Conservation (phyloP, 768 basidiomycete genomes). For the Russula brevipes region DNA sequence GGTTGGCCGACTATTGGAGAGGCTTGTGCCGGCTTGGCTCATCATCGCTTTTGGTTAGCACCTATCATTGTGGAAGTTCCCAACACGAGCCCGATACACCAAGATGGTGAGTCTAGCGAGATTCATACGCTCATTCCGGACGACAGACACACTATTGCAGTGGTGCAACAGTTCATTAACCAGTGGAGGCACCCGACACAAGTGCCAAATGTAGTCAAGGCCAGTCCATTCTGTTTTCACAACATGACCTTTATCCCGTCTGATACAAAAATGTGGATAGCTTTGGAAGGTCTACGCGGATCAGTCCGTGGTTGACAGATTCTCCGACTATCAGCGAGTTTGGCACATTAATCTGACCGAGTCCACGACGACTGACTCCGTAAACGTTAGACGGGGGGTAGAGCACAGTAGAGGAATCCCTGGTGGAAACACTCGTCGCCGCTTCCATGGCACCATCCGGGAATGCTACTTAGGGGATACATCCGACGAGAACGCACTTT, state of each 20-base stretch:
- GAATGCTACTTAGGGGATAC: conserved; percentile 27
- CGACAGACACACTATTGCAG: conserved; percentile 8
- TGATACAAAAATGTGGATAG: conserved; percentile 11
- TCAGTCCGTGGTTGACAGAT: conserved; percentile 18
- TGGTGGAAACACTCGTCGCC: conserved; percentile 27
- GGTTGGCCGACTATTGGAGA: background rate
- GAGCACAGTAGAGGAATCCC: conserved; percentile 13
- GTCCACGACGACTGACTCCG: background rate
- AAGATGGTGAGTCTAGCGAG: conserved; percentile 10
- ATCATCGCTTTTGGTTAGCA: background rate
- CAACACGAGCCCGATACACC: conserved; percentile 2
- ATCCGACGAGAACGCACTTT: conserved; percentile 18
- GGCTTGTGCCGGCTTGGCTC: background rate
- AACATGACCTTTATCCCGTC: background rate
- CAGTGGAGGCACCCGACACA: conserved; percentile 26
- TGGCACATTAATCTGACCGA: background rate
- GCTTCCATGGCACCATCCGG: conserved; percentile 30
- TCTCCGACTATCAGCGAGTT: conserved; percentile 26
- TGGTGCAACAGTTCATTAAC: conserved; percentile 23
- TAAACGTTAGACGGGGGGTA: conserved; percentile 11
- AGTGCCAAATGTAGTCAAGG: conserved; percentile 21
- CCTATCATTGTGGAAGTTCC: conserved; percentile 19
- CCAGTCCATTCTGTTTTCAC: background rate
- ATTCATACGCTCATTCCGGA: background rate
- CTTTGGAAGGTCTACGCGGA: conserved; percentile 27